Base-by-base conservation (phyloP, 2,329 filamentous ascomycete genomes). In the Elsinoe australis region DNA sequence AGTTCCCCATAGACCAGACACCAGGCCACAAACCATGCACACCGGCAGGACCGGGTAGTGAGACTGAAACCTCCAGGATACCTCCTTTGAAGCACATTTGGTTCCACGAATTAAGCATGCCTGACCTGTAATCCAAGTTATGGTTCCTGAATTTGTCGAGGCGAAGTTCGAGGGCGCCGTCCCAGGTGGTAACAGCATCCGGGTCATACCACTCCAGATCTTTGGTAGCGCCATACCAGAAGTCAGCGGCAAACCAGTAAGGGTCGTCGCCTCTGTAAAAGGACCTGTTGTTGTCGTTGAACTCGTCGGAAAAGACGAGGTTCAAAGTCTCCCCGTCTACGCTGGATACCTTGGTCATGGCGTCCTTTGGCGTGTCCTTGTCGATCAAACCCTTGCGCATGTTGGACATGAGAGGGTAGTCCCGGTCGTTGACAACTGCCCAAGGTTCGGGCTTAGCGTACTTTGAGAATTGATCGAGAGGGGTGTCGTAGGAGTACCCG, bases 51-150 rank as follows among this genome's bases (percentile, higher is more conserved):
- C 82, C 82, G 10, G 82, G 82, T 4, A 86, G 68, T 3, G 82
- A 85, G 46, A 85, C 78, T 58, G 79, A 82, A 15, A 80, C 80
- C 65, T 86, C 82, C 10, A 86, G 59, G 39, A 81, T 74, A 3
- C 82, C 82, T 24, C 81, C 80, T 52, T 82, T 84, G 67, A 85
- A 85, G 63, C 82, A 84, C 48, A 85, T 61, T 59, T 83, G 78
- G 61, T 85, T 85, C 82, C 82, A 85, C 8, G 78, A 83, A 58
- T 85, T 81, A 6, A 85, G 55, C 82, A 85, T 85, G n/a, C 80
- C 81, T 4, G 81, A 85, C 44, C 82, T 74, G 58, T 81, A 85
- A 51, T 82, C 72, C 17, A 84, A 65, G 39, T 74, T 73, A 59
- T 85, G 81, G 53, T 76, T 85, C 53, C 75, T 64, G 59, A 80